phyloP scores from a whole-genome alignment of 208 protist species.

The Herpetomonas tarakana region DNA sequence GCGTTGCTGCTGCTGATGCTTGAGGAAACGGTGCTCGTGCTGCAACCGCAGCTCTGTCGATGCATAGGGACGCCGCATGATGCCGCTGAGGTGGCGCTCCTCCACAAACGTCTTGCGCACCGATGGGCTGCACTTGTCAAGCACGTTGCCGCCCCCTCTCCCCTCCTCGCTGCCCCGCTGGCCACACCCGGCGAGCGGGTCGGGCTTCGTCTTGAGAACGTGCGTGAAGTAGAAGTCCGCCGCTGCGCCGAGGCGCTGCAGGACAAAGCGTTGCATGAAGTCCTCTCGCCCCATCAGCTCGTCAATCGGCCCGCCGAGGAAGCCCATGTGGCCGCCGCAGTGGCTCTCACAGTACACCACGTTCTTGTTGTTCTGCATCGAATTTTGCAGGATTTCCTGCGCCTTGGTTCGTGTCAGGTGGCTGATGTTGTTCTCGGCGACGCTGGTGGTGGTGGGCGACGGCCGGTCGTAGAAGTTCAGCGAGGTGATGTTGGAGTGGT shows the following conservation, averaged over 20 bases:
- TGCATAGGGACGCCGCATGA: not conserved
- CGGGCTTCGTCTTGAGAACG: slow-evolving; percentile 7
- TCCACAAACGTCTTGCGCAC: slow-evolving; percentile 1
- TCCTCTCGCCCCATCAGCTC: slow-evolving; percentile 29
- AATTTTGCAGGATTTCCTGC: not conserved
- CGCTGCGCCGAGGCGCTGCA: slow-evolving; percentile 23
- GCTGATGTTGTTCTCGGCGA: not conserved
- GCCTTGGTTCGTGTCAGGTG: not conserved
- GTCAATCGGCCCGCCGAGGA: slow-evolving; percentile 35
- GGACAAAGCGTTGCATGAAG: slow-evolving; percentile 38
- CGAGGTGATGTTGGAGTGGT: not conserved
- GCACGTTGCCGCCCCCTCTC: not conserved
- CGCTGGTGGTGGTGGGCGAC: not conserved
- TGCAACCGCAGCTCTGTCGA: not conserved
- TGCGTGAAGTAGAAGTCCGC: slow-evolving; percentile 19
- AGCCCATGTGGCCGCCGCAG: slow-evolving; percentile 56
- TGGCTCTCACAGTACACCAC: slow-evolving; percentile 42
- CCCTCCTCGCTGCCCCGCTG: slow-evolving; percentile 10
- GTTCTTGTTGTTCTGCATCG: slow-evolving; percentile 29
- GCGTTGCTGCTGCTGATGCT: no score
- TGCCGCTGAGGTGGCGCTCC: not conserved
- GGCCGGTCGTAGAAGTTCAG: not conserved
- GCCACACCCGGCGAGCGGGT: slow-evolving; percentile 15
- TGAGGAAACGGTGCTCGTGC: not conserved
- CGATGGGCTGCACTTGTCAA: not conserved